These are phyloP conservation scores for Mucor plumbeus DNA, from an alignment of 371 early-diverging fungal genomes.

Conservation along the genomic window DNA sequence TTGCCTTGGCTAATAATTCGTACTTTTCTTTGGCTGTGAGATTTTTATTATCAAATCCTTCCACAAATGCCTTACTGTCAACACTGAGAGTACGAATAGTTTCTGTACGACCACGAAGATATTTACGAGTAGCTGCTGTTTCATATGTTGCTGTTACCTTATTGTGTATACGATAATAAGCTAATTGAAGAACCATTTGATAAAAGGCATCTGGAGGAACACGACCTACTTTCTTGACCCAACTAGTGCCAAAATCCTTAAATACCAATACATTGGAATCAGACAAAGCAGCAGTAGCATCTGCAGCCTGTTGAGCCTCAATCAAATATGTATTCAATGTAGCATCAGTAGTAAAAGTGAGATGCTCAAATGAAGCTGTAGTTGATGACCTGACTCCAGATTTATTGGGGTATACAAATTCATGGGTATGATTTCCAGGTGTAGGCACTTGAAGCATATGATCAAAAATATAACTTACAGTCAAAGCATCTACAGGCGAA, in stretches of 20 bases:
- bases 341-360: conserved; percentile 59
- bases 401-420: conserved; percentile 9
- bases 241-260: conserved; percentile 45
- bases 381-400: neutral
- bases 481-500: conserved; percentile 82
- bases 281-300: conserved; percentile 60
- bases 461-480: conserved; percentile 70
- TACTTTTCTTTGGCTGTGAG: conserved; percentile 43
- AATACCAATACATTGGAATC: conserved; percentile 69
- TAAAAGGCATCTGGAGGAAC: conserved; percentile 86
- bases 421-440: conserved; percentile 13
- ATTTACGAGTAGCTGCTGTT: conserved; percentile 81
- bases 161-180: conserved; percentile 77
- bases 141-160: conserved; percentile 78
- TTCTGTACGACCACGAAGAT: conserved; percentile 85
- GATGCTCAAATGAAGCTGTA: conserved; percentile 32
- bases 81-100: conserved; percentile 77
- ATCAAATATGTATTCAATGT: conserved; percentile 50
- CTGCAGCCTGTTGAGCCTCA: conserved; percentile 61
- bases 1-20: conserved; percentile 64
- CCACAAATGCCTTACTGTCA: conserved; percentile 69
- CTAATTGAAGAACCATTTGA: conserved; percentile 87
- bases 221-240: conserved; percentile 74
- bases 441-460: conserved; percentile 56
- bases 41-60: conserved; percentile 57